These are phyloP conservation scores for Trametes sanguinea DNA, from an alignment of 768 basidiomycete genomes.

Conservation along the genomic window DNA sequence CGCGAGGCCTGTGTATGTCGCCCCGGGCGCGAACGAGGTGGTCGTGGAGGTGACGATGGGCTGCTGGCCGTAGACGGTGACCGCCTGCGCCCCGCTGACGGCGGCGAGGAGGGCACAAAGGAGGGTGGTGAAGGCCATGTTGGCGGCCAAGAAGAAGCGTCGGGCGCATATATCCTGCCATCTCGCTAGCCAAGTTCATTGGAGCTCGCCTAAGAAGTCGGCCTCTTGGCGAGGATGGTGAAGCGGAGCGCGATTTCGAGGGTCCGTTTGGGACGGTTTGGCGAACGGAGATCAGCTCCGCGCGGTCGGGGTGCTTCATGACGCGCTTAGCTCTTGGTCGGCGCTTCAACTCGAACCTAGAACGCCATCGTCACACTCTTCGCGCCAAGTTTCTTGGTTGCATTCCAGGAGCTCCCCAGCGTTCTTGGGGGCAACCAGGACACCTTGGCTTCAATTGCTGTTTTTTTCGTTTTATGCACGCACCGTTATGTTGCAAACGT, in stretches of 20 bases:
- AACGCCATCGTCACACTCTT: slow-evolving; percentile 4
- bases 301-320: not conserved
- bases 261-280: not conserved
- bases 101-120: slow-evolving; percentile 14
- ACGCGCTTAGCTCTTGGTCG: not conserved
- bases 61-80: slow-evolving; percentile 29
- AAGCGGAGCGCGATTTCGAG: not conserved
- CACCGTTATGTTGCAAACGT: too few species aligned
- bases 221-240: not conserved
- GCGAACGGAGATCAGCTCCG: not conserved
- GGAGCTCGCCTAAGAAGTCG: slow-evolving; percentile 1
- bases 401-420: slow-evolving; percentile 10
- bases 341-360: not conserved
- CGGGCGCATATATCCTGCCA: slow-evolving; percentile 6
- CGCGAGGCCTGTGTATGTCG: slow-evolving; percentile 47
- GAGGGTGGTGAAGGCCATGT: slow-evolving; percentile 10
- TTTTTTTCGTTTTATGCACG: too few species aligned
- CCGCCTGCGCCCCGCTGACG: slow-evolving; percentile 7
- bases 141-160: not conserved
- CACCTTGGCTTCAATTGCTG: not conserved
- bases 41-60: slow-evolving; percentile 30
- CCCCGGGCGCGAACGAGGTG: slow-evolving; percentile 37
- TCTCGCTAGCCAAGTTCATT: slow-evolving; percentile 10
- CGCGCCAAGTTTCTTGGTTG: slow-evolving; percentile 13
- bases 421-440: not conserved